A percentile compares a stretch with the other conserved stretches of the same genome.
Conservation (phyloP, 2,329 filamentous ascomycete species). For the Cordyceps farinosa region DNA sequence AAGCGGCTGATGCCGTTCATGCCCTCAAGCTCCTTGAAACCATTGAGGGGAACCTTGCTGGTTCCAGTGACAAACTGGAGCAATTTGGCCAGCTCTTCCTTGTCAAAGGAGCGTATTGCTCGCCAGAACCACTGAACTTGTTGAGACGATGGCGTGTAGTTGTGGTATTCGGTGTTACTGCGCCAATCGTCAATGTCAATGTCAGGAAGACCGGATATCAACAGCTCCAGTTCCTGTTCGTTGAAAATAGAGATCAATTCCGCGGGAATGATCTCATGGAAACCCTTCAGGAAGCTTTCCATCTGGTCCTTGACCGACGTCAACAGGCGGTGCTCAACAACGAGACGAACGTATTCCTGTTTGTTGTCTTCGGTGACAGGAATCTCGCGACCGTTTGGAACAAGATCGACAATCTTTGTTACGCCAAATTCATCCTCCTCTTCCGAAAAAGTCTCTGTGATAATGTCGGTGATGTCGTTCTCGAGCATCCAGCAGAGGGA, state of each 20-base stretch:
- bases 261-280: constrained; percentile 96
- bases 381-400: constrained; percentile 84
- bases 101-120: constrained; percentile 93
- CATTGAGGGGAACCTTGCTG: constrained; percentile 95
- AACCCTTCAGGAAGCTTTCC: constrained; percentile 87
- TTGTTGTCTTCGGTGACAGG: constrained; percentile 97
- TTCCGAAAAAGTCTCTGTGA: constrained; percentile 92
- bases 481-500: constrained; percentile 97
- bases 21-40: constrained; percentile 97
- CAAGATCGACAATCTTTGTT: constrained; percentile 79
- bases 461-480: constrained; percentile 97
- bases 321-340: constrained; percentile 90
- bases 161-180: constrained; percentile 97
- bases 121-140: constrained; percentile 99
- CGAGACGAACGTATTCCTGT: constrained; percentile 90
- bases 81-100: constrained; percentile 95
- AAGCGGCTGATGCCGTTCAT: constrained; percentile 99
- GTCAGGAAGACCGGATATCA: constrained; percentile 95
- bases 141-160: constrained; percentile 88
- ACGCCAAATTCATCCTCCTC: constrained; percentile 94
- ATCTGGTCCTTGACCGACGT: constrained; percentile 93
- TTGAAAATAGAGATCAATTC: constrained; percentile 97
- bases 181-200: constrained; percentile 99
- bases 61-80: constrained; percentile 98
- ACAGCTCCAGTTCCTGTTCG: constrained; percentile 91